Conservation (phyloP, 176 grass and related monocot genomes). For the Oryza meridionalis region DNA sequence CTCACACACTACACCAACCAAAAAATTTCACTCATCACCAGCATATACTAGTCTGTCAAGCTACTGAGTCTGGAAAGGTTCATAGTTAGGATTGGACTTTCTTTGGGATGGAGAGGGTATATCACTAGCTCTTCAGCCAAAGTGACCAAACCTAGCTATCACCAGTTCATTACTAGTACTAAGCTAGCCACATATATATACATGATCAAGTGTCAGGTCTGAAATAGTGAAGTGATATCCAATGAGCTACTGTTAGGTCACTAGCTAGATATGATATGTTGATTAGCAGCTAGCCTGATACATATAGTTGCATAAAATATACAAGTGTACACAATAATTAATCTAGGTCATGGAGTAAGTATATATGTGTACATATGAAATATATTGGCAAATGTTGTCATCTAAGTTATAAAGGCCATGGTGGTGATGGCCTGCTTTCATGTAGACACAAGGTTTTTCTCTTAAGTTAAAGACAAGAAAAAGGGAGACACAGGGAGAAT, state of each 20-base stretch:
- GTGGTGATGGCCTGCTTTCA: not conserved
- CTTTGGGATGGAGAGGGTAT: too few species aligned
- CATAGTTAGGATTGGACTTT: too few species aligned
- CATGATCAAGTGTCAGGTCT: conserved; percentile 24
- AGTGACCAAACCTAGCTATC: not conserved
- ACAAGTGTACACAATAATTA: conserved; percentile 39
- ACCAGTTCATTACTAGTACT: too few species aligned
- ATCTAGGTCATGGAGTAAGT: conserved; percentile 30
- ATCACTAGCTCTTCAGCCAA: conserved; percentile 18
- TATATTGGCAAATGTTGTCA: conserved; percentile 46
- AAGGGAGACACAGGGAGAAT: not conserved
- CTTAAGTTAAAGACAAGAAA: conserved; percentile 21
- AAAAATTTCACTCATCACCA: not conserved
- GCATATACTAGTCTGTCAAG: not conserved
- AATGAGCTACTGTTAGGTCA: conserved; percentile 26
- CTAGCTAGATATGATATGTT: conserved; percentile 20
- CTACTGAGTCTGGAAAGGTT: too few species aligned
- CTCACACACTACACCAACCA: not conserved
- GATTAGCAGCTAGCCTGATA: conserved; percentile 45
- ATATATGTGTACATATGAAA: conserved; percentile 32
- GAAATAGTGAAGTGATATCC: conserved; percentile 37
- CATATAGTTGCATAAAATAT: conserved; percentile 35
- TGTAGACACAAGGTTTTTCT: conserved; percentile 37
- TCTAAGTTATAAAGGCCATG: not conserved
- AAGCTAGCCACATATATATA: not conserved